phyloP scores from a whole-genome alignment of 2,329 filamentous ascomycete species.

The Aureobasidium sp. region DNA sequence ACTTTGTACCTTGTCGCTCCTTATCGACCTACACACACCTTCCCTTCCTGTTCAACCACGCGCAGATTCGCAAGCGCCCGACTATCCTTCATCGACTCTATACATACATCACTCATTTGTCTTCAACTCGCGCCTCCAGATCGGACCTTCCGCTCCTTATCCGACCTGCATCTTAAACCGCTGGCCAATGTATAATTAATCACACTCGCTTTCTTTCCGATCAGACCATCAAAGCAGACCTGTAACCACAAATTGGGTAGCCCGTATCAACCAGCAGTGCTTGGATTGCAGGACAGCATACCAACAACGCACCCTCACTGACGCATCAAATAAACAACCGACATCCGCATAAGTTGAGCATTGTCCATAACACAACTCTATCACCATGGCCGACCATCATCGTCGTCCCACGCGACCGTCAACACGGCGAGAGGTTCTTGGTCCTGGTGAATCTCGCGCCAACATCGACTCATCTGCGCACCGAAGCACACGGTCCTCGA shows the following conservation, averaged over 20 bases:
- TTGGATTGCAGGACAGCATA: slow-evolving; percentile 1
- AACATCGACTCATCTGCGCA: slow-evolving; percentile 18
- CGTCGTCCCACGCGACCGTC: slow-evolving; percentile 8
- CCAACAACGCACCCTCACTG: neutral
- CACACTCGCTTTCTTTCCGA: slow-evolving; percentile 7
- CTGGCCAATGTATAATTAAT: slow-evolving; percentile 15
- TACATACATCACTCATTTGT: slow-evolving; percentile 8
- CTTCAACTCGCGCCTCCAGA: neutral
- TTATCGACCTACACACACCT: slow-evolving; percentile 1
- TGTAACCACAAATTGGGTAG: neutral
- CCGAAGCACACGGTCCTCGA: slow-evolving; percentile 17
- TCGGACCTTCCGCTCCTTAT: slow-evolving; percentile 5
- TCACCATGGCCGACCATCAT: slow-evolving; percentile 8
- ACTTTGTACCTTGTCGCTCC: slow-evolving; percentile 13
- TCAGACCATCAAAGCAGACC: neutral
- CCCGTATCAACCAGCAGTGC: neutral
- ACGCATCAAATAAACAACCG: neutral
- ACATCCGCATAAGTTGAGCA: neutral
- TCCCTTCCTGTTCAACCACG: slow-evolving; percentile 2
- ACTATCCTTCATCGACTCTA: slow-evolving; percentile 14
- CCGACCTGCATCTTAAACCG: slow-evolving; percentile 11
- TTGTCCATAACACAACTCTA: neutral
- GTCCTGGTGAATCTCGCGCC: slow-evolving; percentile 20
- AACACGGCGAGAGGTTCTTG: slow-evolving; percentile 18
- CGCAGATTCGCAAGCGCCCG: neutral